Evolutionary conservation across 2,329 filamentous ascomycete species (phyloP).

Genomic region (Stagonosporopsis vannaccii): DNA sequence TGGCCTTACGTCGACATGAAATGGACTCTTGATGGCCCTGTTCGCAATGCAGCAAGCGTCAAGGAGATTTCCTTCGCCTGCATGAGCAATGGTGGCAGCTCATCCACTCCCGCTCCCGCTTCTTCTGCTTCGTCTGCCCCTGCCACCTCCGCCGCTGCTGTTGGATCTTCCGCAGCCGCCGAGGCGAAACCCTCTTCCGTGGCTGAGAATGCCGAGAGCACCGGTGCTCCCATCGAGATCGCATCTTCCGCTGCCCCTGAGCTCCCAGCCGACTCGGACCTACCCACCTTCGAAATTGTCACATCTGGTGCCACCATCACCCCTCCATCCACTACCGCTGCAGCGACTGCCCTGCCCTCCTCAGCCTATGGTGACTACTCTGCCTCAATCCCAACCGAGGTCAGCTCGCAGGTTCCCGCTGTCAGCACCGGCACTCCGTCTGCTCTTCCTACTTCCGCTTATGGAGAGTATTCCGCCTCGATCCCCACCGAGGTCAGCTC

Average conservation of each 20-base stretch:
- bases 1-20: slow-evolving; percentile 67
- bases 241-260: slow-evolving; percentile 9
- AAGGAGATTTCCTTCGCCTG: slow-evolving; percentile 64
- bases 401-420: slow-evolving; percentile 11
- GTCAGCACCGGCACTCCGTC: slow-evolving; percentile 10
- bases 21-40: slow-evolving; percentile 56
- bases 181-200: slow-evolving; percentile 4
- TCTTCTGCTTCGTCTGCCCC: slow-evolving; percentile 4
- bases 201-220: slow-evolving; percentile 9
- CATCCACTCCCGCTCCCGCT: slow-evolving; percentile 11
- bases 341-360: slow-evolving; percentile 6
- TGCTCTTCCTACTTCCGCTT: not conserved
- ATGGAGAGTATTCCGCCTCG: not conserved
- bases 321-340: slow-evolving; percentile 20
- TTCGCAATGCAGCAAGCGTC: slow-evolving; percentile 42
- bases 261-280: slow-evolving; percentile 17
- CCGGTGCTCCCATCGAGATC: slow-evolving; percentile 7
- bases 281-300: slow-evolving; percentile 29
- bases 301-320: slow-evolving; percentile 29
- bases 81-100: slow-evolving; percentile 37
- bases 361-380: not conserved
- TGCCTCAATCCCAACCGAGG: slow-evolving; percentile 6
- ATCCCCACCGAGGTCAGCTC: slow-evolving; percentile 13
- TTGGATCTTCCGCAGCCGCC: slow-evolving; percentile 15
- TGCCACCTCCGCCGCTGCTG: slow-evolving; percentile 4